Base-by-base conservation (phyloP, 2,329 filamentous ascomycete species). In the Nemania sp. region DNA sequence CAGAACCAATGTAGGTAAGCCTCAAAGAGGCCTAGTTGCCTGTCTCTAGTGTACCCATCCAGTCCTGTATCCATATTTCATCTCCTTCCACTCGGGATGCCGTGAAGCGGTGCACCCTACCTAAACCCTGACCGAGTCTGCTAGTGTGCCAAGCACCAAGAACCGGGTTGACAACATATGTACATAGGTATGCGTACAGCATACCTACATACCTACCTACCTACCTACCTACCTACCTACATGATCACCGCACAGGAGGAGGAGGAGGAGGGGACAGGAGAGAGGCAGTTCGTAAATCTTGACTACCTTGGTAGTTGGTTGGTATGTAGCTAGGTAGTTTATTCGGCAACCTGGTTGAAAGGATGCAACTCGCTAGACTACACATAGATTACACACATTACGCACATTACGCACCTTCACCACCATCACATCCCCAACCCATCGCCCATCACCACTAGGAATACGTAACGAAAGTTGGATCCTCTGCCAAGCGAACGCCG, bases 401-500 rank as follows among this genome's bases (percentile, higher is more conserved):
- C 62, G 49, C 66, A 35, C 57, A 45, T 47, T 47, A 10, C 56
- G 43, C 52, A 32, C 62, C 38, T 38, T 41, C 32, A 49, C 51
- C 61, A 55, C 61, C 62, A 57, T 59, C 62, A 58, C 65, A 62
- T 49, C 32, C 32, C 32, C 32, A 49, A n/a, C 20, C 45, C 8
- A 35, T 18, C 51, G n/a, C n/a, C n/a, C n/a, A 56, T 58, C 49
- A 41, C 62, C 58, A 59, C 41, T 66, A 55, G 53, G 56, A 49
- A 53, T 54, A 52, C 41, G 54, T 53, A 53, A 58, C 24, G 27
- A 61, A 43, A 8, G 43, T 15, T 54, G 49, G 26, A 45, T 59
- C 41, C 11, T 26, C 55, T 52, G 67, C 63, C 62, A 62, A 60
- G 66, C 22, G 53, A 52, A 59, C 49, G 32, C 57, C 60, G 26